A percentile compares a stretch with the other conserved stretches of the same genome.
These are phyloP conservation scores for Neurospora intermedia DNA, from an alignment of 495 filamentous ascomycete genomes.

Conservation along the genomic window DNA sequence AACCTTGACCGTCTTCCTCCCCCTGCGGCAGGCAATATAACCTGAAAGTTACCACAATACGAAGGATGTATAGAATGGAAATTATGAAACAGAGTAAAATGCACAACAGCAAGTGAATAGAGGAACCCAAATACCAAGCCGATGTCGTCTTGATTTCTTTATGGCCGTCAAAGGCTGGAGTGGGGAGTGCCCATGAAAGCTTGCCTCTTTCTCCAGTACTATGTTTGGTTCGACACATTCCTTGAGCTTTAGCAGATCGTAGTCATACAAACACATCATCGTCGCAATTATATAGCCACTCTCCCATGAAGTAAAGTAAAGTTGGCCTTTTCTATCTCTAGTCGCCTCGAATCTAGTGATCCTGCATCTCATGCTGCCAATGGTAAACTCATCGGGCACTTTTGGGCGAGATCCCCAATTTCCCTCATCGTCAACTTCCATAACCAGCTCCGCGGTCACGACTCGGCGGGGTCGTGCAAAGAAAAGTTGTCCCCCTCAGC, in stretches of 20 bases:
- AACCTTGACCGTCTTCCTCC: not conserved
- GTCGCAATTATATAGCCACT: not conserved
- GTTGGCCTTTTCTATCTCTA: not conserved
- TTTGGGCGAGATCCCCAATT: not conserved
- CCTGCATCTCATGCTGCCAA: not conserved
- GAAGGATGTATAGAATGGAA: not conserved
- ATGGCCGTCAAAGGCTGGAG: not conserved
- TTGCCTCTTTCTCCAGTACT: not conserved
- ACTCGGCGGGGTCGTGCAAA: not conserved
- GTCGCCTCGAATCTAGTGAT: not conserved
- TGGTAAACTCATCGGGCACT: not conserved
- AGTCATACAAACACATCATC: not conserved
- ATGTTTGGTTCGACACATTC: not conserved
- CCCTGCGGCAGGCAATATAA: not conserved
- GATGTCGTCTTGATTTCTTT: not conserved
- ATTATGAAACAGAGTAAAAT: too few species aligned
- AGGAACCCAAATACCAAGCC: not conserved
- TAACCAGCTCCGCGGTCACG: not conserved
- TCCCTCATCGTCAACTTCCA: not conserved
- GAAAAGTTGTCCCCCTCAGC: not conserved
- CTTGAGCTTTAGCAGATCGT: not conserved
- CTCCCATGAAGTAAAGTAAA: not conserved
- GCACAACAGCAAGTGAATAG: not conserved
- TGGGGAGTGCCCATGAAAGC: not conserved
- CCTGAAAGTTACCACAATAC: not conserved